Evolutionary conservation across 2,329 filamentous ascomycete species (phyloP), one percentile per base, ranked within the genome.

Genomic region (Penicillium vulpinum): DNA sequence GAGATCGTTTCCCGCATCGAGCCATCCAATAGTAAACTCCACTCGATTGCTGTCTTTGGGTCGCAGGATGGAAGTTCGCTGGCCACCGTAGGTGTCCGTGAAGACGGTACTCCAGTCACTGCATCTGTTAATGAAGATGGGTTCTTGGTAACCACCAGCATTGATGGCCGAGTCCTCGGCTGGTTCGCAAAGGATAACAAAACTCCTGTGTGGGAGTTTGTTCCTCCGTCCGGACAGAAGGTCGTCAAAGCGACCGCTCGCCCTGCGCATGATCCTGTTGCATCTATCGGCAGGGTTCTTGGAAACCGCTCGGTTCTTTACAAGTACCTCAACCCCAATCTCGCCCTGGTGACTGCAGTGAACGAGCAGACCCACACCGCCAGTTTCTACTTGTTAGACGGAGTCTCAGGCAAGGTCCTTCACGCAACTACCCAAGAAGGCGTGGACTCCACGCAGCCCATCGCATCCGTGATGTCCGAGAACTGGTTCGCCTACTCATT

Each of bases 401-500:
- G 90, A 2, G 83, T 96, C 7, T 95, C 92, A 11, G 94, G 94
- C 26, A 84, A 89, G 59, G 76, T 96, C 21, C 81, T 99, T 2
- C 82, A 91, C 62, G 86, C 90, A 1, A 82, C 85, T 44, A 84
- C 81, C 0, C 88, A 96, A 70, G 75, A 82, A 6, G 88, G 88
- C 4, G 86, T 96, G 33, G 92, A 97, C 69, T 80, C 84, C 1
- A 80, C 77, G 46, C 88, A 92, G 70, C 83, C 88, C 0, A 88
- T 96, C 58, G 81, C 89, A 22, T 91, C 92, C 40, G 84, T 86
- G 26, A 81, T 97, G 51, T 89, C 92, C 0, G 94, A 99, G 79
- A 97, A 99, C 76, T 97, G 93, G 92, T 92, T 95, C 69, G 83
- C 88, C 7, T 97, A 96, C 78, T 89, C 91, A 8, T 90, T 92